phyloP scores from a whole-genome alignment of 2,329 filamentous ascomycete species.

The Lithohypha guttulata region DNA sequence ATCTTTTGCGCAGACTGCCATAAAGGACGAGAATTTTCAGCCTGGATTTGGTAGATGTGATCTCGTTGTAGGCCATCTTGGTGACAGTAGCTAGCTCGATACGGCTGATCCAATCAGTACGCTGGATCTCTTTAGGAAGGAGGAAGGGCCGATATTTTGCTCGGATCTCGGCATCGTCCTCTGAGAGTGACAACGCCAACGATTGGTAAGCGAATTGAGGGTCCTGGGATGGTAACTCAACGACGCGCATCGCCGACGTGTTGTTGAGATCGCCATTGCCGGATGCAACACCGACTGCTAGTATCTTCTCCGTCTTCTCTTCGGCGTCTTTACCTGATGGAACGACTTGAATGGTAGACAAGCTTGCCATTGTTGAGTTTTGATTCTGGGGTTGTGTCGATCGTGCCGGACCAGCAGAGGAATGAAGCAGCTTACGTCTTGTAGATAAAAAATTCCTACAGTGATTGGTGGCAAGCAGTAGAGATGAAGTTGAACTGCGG shows the following conservation, averaged over 20 bases:
- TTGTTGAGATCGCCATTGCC: constrained; percentile 14
- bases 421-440: no score
- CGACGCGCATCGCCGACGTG: constrained; percentile 11
- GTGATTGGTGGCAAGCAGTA: background rate
- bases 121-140: constrained; percentile 28
- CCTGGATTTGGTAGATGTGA: constrained; percentile 31
- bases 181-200: constrained; percentile 34
- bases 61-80: constrained; percentile 40
- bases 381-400: no score
- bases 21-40: constrained; percentile 51
- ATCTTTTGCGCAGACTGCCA: constrained; percentile 47
- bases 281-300: background rate
- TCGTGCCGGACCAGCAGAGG: background rate
- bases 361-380: no score
- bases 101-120: constrained; percentile 45
- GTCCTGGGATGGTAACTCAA: constrained; percentile 9
- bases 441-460: no score
- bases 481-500: background rate
- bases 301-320: background rate
- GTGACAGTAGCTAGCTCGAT: constrained; percentile 46
- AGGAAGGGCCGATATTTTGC: constrained; percentile 48
- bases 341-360: background rate
- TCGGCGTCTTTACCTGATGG: background rate
- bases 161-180: constrained; percentile 40
- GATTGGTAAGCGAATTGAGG: constrained; percentile 21